These are phyloP conservation scores for Mariannaea sp. DNA, from an alignment of 2,329 filamentous ascomycete genomes.

Conservation along the genomic window DNA sequence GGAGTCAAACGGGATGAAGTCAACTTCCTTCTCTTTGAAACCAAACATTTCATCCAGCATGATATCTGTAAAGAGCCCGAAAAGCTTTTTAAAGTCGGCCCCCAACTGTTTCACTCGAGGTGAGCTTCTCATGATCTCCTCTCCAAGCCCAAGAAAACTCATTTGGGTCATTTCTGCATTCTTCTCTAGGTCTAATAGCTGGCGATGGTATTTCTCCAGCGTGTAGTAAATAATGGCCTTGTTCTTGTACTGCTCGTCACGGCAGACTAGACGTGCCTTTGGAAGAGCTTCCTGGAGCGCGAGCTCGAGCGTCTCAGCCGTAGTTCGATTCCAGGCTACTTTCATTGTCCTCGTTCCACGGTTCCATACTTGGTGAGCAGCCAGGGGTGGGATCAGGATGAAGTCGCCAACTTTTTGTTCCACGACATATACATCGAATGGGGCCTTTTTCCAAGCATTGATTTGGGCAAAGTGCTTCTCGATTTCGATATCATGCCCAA, in stretches of 20 bases:
- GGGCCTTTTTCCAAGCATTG: slow-evolving; percentile 93
- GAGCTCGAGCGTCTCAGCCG: slow-evolving; percentile 85
- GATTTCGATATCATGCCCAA: slow-evolving; percentile 95
- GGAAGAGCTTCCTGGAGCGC: slow-evolving; percentile 87
- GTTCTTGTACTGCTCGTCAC: slow-evolving; percentile 98
- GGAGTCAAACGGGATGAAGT: slow-evolving; percentile 82
- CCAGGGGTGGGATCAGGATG: slow-evolving; percentile 88
- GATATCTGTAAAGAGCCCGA: slow-evolving; percentile 76
- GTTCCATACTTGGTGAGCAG: slow-evolving; percentile 98
- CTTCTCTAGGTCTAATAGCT: slow-evolving; percentile 60
- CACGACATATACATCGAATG: slow-evolving; percentile 89
- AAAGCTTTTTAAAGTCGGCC: slow-evolving; percentile 81
- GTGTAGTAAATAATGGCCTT: slow-evolving; percentile 94
- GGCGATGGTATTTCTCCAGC: slow-evolving; percentile 75
- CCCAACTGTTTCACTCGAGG: slow-evolving; percentile 69
- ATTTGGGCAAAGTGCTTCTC: slow-evolving; percentile 97
- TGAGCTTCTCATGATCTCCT: slow-evolving; percentile 49
- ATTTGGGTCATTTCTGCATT: slow-evolving; percentile 51
- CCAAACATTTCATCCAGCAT: slow-evolving; percentile 86
- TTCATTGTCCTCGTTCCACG: slow-evolving; percentile 95
- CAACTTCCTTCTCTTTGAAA: slow-evolving; percentile 70
- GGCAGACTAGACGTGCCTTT: slow-evolving; percentile 86
- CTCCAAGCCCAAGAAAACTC: slow-evolving; percentile 53
- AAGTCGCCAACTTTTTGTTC: slow-evolving; percentile 92
- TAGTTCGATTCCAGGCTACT: slow-evolving; percentile 96